phyloP scores from a whole-genome alignment of 371 early-diverging fungal species.

The Mucor velutinosus region DNA sequence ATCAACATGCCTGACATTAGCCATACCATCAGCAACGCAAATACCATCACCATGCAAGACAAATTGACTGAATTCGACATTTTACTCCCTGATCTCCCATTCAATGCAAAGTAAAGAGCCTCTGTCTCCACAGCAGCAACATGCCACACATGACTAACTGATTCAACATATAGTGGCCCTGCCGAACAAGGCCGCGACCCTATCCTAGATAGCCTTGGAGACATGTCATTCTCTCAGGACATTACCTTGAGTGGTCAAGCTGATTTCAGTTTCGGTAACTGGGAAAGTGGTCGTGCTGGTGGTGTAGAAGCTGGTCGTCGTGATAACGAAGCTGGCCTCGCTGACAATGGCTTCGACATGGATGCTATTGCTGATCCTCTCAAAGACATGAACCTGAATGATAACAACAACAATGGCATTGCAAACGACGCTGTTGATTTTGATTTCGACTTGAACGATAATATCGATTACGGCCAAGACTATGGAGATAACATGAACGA shows the following conservation, averaged over 20 bases:
- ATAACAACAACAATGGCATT: slow-evolving; percentile 35
- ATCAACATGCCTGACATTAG: slow-evolving; percentile 87
- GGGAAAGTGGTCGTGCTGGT: slow-evolving; percentile 21
- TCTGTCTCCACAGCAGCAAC: background rate
- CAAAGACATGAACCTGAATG: slow-evolving; percentile 50
- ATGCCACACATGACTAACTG: background rate
- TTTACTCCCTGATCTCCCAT: slow-evolving; percentile 75
- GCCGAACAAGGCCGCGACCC: slow-evolving; percentile 20
- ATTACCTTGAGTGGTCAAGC: slow-evolving; percentile 52
- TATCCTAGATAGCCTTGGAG: slow-evolving; percentile 32
- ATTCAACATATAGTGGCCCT: background rate
- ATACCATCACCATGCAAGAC: slow-evolving; percentile 89
- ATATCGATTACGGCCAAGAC: slow-evolving; percentile 18
- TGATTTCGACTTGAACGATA: slow-evolving; percentile 61
- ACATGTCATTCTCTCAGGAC: slow-evolving; percentile 56
- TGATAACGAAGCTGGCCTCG: slow-evolving; percentile 42
- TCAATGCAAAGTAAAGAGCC: slow-evolving; percentile 39
- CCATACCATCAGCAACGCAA: slow-evolving; percentile 65
- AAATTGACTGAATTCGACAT: slow-evolving; percentile 89
- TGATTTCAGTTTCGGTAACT: slow-evolving; percentile 19
- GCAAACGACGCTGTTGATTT: slow-evolving; percentile 37
- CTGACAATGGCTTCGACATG: slow-evolving; percentile 31
- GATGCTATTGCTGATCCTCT: slow-evolving; percentile 33
- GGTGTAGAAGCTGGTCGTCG: slow-evolving; percentile 43
- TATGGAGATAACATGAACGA: background rate